A percentile compares a stretch with the other conserved stretches of the same genome.
Evolutionary conservation across 2,329 filamentous ascomycete species (phyloP).

Genomic region (Sclerotinia nivalis): DNA sequence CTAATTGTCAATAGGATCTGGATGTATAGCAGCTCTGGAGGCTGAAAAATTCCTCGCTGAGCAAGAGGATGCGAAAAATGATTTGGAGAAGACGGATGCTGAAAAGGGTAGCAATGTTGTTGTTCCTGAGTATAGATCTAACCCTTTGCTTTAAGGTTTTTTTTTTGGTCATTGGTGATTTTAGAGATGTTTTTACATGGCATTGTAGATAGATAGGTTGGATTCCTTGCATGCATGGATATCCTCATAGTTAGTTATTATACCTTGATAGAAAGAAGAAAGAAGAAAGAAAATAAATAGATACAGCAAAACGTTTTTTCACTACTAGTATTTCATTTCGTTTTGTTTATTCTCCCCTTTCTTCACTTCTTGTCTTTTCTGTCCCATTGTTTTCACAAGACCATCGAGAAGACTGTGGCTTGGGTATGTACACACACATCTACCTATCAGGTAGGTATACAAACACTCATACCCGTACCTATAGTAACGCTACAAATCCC

Average conservation of each 20-base stretch:
- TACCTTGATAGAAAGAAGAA: slow-evolving; percentile 2
- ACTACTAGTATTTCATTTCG: not conserved
- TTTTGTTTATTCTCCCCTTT: not conserved
- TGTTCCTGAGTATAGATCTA: slow-evolving; percentile 62
- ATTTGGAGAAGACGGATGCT: slow-evolving; percentile 46
- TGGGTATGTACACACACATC: too few species aligned
- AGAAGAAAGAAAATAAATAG: not conserved
- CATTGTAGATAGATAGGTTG: slow-evolving; percentile 8
- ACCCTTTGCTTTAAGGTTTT: slow-evolving; percentile 57
- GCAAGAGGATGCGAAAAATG: slow-evolving; percentile 40
- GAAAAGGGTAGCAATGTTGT: slow-evolving; percentile 51
- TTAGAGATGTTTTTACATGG: not conserved
- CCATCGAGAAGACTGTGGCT: not conserved
- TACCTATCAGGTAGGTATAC: too few species aligned
- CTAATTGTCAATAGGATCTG: slow-evolving; percentile 63
- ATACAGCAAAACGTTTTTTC: not conserved
- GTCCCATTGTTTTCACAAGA: not conserved
- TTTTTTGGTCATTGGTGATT: not conserved
- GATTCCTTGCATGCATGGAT: not conserved
- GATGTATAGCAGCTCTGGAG: slow-evolving; percentile 93
- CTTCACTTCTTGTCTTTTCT: not conserved
- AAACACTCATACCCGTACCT: too few species aligned
- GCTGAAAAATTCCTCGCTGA: slow-evolving; percentile 92
- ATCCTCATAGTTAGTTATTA: not conserved
- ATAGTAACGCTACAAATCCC: too few species aligned